Percentiles rank a stretch among this genome's conserved stretches.
Evolutionary conservation across 148 eudicot genomes (phyloP).

Genomic region (Tetragonia tetragonoides): DNA sequence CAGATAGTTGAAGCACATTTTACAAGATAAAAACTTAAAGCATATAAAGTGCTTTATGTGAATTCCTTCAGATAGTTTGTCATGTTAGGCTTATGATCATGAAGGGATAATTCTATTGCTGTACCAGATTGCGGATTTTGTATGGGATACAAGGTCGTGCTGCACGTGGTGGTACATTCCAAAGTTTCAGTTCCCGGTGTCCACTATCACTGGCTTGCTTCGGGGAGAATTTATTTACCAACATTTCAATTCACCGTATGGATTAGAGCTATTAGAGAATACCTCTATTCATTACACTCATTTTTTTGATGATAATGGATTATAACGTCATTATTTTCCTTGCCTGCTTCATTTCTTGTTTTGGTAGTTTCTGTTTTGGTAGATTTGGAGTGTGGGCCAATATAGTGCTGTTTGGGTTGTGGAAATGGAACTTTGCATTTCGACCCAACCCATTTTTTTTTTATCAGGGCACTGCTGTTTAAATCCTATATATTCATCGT

Average conservation of each 20-base stretch:
- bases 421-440: slow-evolving; percentile 2
- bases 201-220: not conserved
- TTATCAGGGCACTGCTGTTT: no score
- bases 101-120: not conserved
- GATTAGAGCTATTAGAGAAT: not conserved
- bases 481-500: slow-evolving; percentile 9
- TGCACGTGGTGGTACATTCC: not conserved
- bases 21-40: not conserved
- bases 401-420: not conserved
- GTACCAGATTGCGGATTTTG: not conserved
- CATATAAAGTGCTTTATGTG: no score
- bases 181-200: not conserved
- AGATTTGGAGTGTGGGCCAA: slow-evolving; percentile 8
- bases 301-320: not conserved
- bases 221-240: not conserved
- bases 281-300: not conserved
- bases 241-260: not conserved
- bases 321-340: not conserved
- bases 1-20: not conserved
- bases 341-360: not conserved
- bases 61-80: no score
- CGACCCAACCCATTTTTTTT: slow-evolving; percentile 6
- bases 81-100: not conserved
- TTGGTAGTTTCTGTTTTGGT: slow-evolving; percentile 12
- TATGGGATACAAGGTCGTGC: not conserved